These are phyloP conservation scores for Carallia brachiata DNA, from an alignment of 345 rosid species.

Conservation along the genomic window DNA sequence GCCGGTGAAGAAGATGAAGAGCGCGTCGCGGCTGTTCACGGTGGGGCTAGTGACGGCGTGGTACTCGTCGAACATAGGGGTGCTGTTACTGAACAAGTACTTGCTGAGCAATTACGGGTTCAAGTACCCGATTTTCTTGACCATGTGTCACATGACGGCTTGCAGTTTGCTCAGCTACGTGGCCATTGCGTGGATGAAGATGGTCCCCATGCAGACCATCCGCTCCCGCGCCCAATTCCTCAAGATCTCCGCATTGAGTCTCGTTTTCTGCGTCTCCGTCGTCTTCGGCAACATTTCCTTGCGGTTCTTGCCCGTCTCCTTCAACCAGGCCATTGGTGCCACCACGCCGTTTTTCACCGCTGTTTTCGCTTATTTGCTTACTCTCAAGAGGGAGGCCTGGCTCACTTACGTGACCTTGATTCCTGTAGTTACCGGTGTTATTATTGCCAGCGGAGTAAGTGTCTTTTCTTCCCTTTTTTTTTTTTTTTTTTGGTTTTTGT, in stretches of 20 bases:
- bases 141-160: slow-evolving; percentile 99
- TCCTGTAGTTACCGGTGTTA: slow-evolving; percentile 93
- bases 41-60: slow-evolving; percentile 79
- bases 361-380: slow-evolving; percentile 86
- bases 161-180: slow-evolving; percentile 88
- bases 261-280: slow-evolving; percentile 93
- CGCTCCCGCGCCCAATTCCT: slow-evolving; percentile 83
- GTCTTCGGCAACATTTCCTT: slow-evolving; percentile 89
- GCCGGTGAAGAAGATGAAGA: slow-evolving; percentile 34
- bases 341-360: slow-evolving; percentile 99
- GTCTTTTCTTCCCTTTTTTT: background rate
- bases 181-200: slow-evolving; percentile 93
- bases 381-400: slow-evolving; percentile 92
- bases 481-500: background rate
- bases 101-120: slow-evolving; percentile 91
- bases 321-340: slow-evolving; percentile 94
- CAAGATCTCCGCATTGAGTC: slow-evolving; percentile 83
- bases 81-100: slow-evolving; percentile 86
- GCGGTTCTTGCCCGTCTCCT: slow-evolving; percentile 79
- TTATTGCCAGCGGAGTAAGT: slow-evolving; percentile 97
- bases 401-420: slow-evolving; percentile 80
- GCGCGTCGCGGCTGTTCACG: slow-evolving; percentile 59
- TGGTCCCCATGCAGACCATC: slow-evolving; percentile 98
- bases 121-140: slow-evolving; percentile 96
- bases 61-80: slow-evolving; percentile 98